These are phyloP conservation scores for Botrytis hyacinthi DNA, from an alignment of 2,329 filamentous ascomycete species.

Conservation along the genomic window DNA sequence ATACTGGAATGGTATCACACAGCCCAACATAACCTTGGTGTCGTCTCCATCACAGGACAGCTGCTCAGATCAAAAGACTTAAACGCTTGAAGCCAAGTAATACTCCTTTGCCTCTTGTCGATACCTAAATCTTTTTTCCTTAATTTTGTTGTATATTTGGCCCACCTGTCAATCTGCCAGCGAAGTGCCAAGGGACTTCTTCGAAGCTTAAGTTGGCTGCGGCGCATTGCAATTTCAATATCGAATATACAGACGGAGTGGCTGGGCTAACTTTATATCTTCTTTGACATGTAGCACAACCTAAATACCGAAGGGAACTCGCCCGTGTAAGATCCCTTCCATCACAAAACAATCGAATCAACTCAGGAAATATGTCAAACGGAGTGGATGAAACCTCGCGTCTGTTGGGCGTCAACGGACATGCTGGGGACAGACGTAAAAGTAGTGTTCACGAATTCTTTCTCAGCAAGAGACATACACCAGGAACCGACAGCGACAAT, in stretches of 20 bases:
- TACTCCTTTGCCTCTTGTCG: background rate
- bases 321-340: conserved; percentile 20
- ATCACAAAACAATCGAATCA: background rate
- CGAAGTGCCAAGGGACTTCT: background rate
- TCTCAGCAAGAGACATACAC: conserved; percentile 32
- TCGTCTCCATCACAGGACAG: conserved; percentile 1
- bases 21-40: conserved; percentile 5
- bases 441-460: conserved; percentile 31
- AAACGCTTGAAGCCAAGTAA: conserved; percentile 13
- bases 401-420: conserved; percentile 26
- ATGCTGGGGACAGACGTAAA: conserved; percentile 20
- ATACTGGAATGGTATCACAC: background rate
- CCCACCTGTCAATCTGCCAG: conserved; percentile 13
- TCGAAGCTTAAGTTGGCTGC: conserved; percentile 7
- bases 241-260: conserved; percentile 9
- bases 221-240: conserved; percentile 15
- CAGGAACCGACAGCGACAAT: conserved; percentile 34
- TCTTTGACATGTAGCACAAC: conserved; percentile 27
- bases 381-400: conserved; percentile 27
- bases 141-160: background rate
- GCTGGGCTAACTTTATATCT: conserved; percentile 24
- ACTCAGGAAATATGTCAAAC: background rate
- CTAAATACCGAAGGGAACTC: conserved; percentile 26
- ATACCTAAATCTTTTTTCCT: background rate
- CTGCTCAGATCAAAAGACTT: background rate